phyloP scores from a whole-genome alignment of 345 rosid species.

The Corchorus olitorius region DNA sequence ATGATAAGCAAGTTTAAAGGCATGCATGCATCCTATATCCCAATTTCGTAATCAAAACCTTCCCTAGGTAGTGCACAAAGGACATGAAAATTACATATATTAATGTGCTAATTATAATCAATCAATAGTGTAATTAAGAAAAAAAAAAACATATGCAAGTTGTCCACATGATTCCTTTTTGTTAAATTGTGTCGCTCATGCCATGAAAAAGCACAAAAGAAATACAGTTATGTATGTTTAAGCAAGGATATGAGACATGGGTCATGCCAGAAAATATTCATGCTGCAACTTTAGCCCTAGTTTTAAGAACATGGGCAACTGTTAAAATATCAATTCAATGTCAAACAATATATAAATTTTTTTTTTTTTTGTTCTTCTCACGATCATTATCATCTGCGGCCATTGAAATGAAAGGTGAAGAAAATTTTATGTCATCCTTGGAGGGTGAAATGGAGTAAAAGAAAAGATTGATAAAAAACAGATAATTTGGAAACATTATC shows the following conservation, averaged over 20 bases:
- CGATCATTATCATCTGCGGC: not conserved
- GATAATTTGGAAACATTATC: slow-evolving; percentile 13
- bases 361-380: not conserved
- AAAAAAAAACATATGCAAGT: not conserved
- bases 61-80: not conserved
- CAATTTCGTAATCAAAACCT: not conserved
- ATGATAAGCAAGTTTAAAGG: no score
- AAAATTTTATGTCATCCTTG: not conserved
- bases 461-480: not conserved
- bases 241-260: slow-evolving; percentile 12
- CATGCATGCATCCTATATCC: not conserved
- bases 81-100: not conserved
- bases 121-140: not conserved
- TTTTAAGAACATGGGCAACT: not conserved
- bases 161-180: slow-evolving; percentile 10
- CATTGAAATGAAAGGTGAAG: not conserved
- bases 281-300: not conserved
- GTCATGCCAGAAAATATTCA: not conserved
- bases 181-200: not conserved
- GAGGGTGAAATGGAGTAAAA: not conserved
- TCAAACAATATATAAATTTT: not conserved
- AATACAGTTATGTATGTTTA: slow-evolving; percentile 16
- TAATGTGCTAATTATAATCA: not conserved
- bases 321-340: slow-evolving; percentile 20
- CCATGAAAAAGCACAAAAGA: not conserved